Evolutionary conservation across 2,329 filamentous ascomycete species (phyloP), one percentile per base, ranked within the genome.

Genomic region (Gliomastix tumulicola): DNA sequence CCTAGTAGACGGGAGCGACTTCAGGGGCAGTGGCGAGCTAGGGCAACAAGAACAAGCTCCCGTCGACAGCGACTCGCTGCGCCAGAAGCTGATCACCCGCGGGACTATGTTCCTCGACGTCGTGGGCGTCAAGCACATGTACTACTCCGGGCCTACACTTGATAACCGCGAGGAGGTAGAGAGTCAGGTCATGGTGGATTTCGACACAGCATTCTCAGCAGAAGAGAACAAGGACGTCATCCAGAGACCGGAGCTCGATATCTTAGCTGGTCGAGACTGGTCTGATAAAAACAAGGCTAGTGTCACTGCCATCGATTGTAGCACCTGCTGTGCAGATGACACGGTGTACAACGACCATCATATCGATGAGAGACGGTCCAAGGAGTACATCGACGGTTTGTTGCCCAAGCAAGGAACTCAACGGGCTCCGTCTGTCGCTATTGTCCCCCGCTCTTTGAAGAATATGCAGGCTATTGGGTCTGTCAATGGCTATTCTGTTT

Each of bases 111-210:
- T 27, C 8, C 3, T 19, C n/a, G 13, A 30, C 10, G 10, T 36
- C 12, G 20, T 18, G 18, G 10, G 21, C 4, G 11, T 12, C 9
- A 25, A 16, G 3, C 37, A 39, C 32, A 30, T 7, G 7, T 18
- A 9, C 10, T 8, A 30, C 13, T 21, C 12, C 12, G 37, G 37
- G 7, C 17, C 9, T 5, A 39, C 37, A 15, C 6, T 39, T 4
- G 32, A 39, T 20, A 32, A 39, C 11, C 31, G 31, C 1, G 20
- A 39, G 6, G 22, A 39, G 11, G 12, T 39, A 11, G 41, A 43
- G 5, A 21, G 32, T 0, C 41, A 41, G 3, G 35, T 38, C 20
- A 41, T 43, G 9, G 18, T 43, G 6, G 41, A 43, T 13, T 38
- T 34, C 21, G 30, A 31, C 5, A 20, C 41, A 7, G 41, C 41